A percentile compares a stretch with the other conserved stretches of the same genome.
phyloP scores from a whole-genome alignment of 2,329 filamentous ascomycete genomes.

The Apiospora aurea region DNA sequence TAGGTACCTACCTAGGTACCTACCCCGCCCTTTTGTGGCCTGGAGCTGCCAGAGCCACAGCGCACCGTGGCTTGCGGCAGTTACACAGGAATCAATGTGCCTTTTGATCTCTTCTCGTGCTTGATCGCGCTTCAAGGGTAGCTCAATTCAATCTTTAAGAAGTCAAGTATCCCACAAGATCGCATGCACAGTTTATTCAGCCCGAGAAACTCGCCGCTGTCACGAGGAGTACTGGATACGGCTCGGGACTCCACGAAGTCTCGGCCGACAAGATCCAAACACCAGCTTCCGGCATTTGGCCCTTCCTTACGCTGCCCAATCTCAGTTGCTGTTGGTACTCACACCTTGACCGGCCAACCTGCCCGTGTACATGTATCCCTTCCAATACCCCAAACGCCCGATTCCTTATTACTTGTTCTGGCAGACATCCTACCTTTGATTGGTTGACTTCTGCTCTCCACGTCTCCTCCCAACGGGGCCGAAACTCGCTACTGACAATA shows the following conservation, averaged over 20 bases:
- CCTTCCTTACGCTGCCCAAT: neutral
- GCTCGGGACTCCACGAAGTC: neutral
- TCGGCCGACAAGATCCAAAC: neutral
- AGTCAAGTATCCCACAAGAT: neutral
- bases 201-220: too few relatives aligned
- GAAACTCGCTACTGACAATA: neutral
- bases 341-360: neutral
- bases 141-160: neutral
- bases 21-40: slow-evolving; percentile 12
- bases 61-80: neutral
- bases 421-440: neutral
- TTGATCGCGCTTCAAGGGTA: neutral
- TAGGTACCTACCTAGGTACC: too few relatives aligned
- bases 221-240: neutral
- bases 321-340: neutral
- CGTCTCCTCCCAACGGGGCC: neutral
- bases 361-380: neutral
- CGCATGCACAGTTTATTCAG: neutral
- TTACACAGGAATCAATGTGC: neutral
- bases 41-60: neutral
- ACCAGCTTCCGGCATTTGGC: neutral
- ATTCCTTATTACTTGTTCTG: neutral
- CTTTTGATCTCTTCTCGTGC: neutral
- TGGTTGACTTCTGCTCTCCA: slow-evolving; percentile 1
- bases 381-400: neutral